Percentiles rank a stretch among this genome's conserved stretches.
phyloP scores from a whole-genome alignment of 2,329 filamentous ascomycete species.

The Rutstroemia sydowiana region DNA sequence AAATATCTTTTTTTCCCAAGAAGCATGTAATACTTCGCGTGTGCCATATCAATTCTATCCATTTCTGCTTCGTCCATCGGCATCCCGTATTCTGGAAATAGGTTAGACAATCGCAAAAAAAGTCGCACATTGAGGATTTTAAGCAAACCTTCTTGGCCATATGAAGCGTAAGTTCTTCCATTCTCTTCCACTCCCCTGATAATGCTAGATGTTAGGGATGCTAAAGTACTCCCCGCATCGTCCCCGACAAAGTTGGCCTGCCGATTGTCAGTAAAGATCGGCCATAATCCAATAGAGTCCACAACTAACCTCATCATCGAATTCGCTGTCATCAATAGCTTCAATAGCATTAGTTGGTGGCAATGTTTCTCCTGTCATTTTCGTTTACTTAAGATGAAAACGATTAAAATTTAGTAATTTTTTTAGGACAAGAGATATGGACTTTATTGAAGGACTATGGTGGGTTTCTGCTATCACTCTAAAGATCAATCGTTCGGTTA shows the following conservation, averaged over 20 bases:
- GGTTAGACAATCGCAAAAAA: background rate
- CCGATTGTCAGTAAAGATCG: background rate
- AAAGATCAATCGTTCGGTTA: too few relatives aligned
- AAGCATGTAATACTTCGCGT: constrained; percentile 31
- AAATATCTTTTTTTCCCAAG: constrained; percentile 21
- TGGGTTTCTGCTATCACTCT: too few relatives aligned
- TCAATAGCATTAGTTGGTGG: background rate
- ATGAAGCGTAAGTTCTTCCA: constrained; percentile 24
- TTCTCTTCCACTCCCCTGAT: constrained; percentile 20
- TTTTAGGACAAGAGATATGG: too few relatives aligned
- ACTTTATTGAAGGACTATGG: too few relatives aligned
- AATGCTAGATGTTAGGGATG: constrained; percentile 19
- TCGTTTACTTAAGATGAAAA: too few relatives aligned
- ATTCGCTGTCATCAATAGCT: background rate
- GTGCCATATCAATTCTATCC: constrained; percentile 36
- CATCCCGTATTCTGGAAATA: constrained; percentile 17
- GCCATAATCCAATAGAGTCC: background rate
- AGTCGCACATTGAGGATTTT: background rate
- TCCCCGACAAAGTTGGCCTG: background rate
- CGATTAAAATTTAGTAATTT: too few relatives aligned
- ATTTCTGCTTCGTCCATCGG: constrained; percentile 37
- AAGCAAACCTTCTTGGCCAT: constrained; percentile 12
- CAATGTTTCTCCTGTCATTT: background rate
- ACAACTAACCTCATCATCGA: background rate
- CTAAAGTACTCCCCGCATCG: constrained; percentile 13